Evolutionary conservation across 2,329 filamentous ascomycete genomes (phyloP).

Genomic region (Xenoacremonium recifei): DNA sequence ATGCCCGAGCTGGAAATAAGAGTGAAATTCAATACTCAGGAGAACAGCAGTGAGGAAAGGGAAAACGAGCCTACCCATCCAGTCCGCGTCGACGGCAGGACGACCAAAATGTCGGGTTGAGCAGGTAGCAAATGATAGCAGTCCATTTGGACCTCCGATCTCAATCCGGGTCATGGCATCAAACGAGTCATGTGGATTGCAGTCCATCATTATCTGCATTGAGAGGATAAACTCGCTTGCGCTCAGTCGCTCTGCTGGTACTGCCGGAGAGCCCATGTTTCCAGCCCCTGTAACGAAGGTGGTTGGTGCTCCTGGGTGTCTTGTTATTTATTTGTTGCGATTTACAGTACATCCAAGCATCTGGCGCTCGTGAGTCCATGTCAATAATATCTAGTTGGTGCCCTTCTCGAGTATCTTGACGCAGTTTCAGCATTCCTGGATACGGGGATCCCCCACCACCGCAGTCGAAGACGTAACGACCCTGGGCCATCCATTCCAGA

Average conservation of each 20-base stretch:
- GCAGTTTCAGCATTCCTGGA: not conserved
- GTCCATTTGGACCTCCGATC: constrained; percentile 54
- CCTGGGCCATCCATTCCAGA: constrained; percentile 51
- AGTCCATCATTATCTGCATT: not conserved
- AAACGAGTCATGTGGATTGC: not conserved
- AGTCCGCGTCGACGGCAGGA: constrained; percentile 32
- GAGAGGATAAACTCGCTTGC: not conserved
- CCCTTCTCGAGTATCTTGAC: not conserved
- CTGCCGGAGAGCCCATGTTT: not conserved
- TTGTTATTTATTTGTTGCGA: not conserved
- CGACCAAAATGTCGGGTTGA: not conserved
- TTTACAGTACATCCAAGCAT: not conserved
- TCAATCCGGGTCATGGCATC: constrained; percentile 12
- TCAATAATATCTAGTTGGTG: not conserved
- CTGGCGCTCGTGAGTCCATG: not conserved
- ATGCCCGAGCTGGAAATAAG: constrained; percentile 17
- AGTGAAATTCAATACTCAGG: not conserved
- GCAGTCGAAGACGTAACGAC: constrained; percentile 58
- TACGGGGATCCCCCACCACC: constrained; percentile 56
- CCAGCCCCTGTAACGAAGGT: not conserved
- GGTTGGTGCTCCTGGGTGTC: not conserved
- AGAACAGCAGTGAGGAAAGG: not conserved
- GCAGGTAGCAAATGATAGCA: constrained; percentile 36
- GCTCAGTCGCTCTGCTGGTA: not conserved
- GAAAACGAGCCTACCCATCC: constrained; percentile 30